Evolutionary conservation across 345 rosid genomes (phyloP), one percentile per base, ranked within the genome.

Genomic region (Erysimum cheiranthoides): DNA sequence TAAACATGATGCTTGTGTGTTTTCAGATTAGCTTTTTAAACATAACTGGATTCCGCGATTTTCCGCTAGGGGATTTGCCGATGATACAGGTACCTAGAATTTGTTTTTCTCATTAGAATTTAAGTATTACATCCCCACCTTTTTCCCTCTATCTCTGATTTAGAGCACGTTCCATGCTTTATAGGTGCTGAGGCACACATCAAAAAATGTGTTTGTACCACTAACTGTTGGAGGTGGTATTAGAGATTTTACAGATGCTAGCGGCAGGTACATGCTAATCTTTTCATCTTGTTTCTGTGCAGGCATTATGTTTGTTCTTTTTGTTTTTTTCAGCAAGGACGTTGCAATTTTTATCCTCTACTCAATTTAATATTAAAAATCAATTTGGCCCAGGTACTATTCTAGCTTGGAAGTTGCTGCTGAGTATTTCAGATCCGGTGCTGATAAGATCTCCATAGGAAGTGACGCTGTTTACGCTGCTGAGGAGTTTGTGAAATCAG

Each of bases 211-310:
- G 70, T 95, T 95, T 86, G 99, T 93, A 40, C 99, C 99, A 10
- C 82, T 95, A 73, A 88, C 98, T 9, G 98, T 95, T 72, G 99
- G 99, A 82, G 99, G 99, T 83, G 98, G 99, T 68, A 89, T 95
- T 61, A 84, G 97, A 82, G 98, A 95, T 82, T 95, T 93, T 78
- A 93, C 91, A 5, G 98, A 95, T 77, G 93, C 96, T 69, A 91
- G 82, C 74, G 99, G 96, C 83, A 93, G 94, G 99, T 90, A 81
- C n/a, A 43, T 72, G 18, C 45, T 11, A 42, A 58, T 63, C 61
- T 47, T 65, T 32, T 71, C 34, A 65, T 45, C 31, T 35, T 62
- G 50, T 28, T 46, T 63, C 38, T 71, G 3, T 34, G 9, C 5
- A 10, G 61, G 9, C 16, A 27, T 47, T 40, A 45, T 53, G 6